Evolutionary conservation across 2,329 filamentous ascomycete species (phyloP).

Genomic region (Trichoderma semiorbis): DNA sequence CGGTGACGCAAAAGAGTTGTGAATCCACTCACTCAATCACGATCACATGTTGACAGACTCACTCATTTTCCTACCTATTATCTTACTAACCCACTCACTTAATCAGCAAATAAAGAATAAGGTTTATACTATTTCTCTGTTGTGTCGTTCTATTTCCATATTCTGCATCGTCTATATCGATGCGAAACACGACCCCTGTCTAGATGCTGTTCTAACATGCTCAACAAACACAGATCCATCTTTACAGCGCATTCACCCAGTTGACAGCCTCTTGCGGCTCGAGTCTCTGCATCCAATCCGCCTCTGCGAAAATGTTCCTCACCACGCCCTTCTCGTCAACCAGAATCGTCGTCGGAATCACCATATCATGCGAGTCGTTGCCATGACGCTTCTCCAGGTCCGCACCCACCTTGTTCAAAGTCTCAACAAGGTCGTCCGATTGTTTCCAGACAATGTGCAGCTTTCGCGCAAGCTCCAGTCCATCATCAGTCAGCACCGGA

Average conservation of each 20-base stretch:
- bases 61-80: background rate
- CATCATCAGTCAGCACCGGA: conserved; percentile 39
- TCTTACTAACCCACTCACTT: background rate
- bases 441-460: conserved; percentile 36
- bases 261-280: conserved; percentile 33
- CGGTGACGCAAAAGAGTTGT: background rate
- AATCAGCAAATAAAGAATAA: background rate
- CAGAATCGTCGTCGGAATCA: conserved; percentile 38
- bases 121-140: background rate
- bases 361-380: conserved; percentile 36
- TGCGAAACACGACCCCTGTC: background rate
- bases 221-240: background rate
- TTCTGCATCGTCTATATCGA: background rate
- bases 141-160: background rate
- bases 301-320: conserved; percentile 35
- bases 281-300: conserved; percentile 37
- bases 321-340: conserved; percentile 36
- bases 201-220: background rate
- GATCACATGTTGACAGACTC: background rate
- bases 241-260: conserved; percentile 32
- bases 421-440: conserved; percentile 26
- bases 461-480: conserved; percentile 34
- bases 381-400: conserved; percentile 35
- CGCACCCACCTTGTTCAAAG: conserved; percentile 30
- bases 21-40: background rate